Percentiles rank a stretch among this genome's conserved stretches.
phyloP scores from a whole-genome alignment of 78 protist species.

The Polysphondylium violaceum region DNA sequence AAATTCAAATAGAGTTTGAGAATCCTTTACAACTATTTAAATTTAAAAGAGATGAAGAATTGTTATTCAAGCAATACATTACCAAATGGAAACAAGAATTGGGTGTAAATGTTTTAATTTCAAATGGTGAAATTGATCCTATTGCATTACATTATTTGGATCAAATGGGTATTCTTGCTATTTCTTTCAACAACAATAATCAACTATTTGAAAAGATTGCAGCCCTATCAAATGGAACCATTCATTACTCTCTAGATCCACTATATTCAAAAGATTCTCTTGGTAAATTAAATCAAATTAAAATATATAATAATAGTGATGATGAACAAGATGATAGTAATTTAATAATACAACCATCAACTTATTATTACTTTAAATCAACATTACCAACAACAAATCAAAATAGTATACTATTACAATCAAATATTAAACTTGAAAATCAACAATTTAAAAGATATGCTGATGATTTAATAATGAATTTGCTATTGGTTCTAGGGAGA shows the following conservation, averaged over 20 bases:
- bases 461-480: background rate
- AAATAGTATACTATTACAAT: background rate
- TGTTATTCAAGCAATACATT: background rate
- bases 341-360: background rate
- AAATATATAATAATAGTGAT: no score
- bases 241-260: no score
- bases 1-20: slow-evolving; percentile 9
- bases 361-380: background rate
- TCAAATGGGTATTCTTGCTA: background rate
- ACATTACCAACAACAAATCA: background rate
- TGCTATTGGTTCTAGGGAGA: background rate
- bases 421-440: background rate
- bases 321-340: background rate
- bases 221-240: no score
- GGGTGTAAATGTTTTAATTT: background rate
- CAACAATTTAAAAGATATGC: background rate
- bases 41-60: slow-evolving; percentile 50
- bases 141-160: slow-evolving; percentile 28
- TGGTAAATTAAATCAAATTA: background rate
- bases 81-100: background rate
- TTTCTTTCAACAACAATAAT: no score
- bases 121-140: slow-evolving; percentile 25
- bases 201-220: no score
- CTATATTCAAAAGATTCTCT: background rate
- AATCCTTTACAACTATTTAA: background rate